These are phyloP conservation scores for Hanseniaspora guilliermondii DNA, from an alignment of 805 yeast genomes.

Conservation along the genomic window DNA sequence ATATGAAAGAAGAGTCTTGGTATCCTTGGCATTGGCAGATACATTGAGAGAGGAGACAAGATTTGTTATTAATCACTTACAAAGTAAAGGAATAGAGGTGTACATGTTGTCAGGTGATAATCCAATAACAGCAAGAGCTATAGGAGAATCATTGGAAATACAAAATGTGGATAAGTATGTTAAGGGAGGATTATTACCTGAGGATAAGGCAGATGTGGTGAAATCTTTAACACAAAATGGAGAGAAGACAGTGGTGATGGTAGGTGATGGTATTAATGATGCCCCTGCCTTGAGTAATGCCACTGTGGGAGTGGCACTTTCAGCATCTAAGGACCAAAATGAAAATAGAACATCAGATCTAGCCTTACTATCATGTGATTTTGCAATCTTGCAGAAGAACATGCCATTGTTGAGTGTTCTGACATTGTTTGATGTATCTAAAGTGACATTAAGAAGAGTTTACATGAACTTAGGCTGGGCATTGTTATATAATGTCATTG, in stretches of 20 bases:
- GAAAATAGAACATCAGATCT: constrained; percentile 32
- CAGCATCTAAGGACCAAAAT: constrained; percentile 27
- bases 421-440: constrained; percentile 41
- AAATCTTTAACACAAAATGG: constrained; percentile 33
- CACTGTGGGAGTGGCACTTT: constrained; percentile 66
- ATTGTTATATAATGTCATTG: constrained; percentile 42
- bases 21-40: constrained; percentile 50
- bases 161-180: constrained; percentile 29
- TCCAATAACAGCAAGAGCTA: constrained; percentile 50
- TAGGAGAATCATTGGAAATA: constrained; percentile 54
- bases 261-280: constrained; percentile 76
- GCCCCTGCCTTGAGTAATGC: constrained; percentile 69
- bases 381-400: constrained; percentile 45
- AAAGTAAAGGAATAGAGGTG: constrained; percentile 36
- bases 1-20: constrained; percentile 27
- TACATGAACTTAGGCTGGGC: constrained; percentile 51
- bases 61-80: constrained; percentile 35
- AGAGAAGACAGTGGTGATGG: constrained; percentile 40
- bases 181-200: constrained; percentile 61
- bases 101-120: constrained; percentile 78
- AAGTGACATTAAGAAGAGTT: constrained; percentile 40
- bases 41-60: constrained; percentile 46
- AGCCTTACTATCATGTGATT: constrained; percentile 63
- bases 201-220: constrained; percentile 53
- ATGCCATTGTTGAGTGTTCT: constrained; percentile 42